These are phyloP conservation scores for Melanogaster broomeanus DNA, from an alignment of 768 basidiomycete species.

Conservation along the genomic window DNA sequence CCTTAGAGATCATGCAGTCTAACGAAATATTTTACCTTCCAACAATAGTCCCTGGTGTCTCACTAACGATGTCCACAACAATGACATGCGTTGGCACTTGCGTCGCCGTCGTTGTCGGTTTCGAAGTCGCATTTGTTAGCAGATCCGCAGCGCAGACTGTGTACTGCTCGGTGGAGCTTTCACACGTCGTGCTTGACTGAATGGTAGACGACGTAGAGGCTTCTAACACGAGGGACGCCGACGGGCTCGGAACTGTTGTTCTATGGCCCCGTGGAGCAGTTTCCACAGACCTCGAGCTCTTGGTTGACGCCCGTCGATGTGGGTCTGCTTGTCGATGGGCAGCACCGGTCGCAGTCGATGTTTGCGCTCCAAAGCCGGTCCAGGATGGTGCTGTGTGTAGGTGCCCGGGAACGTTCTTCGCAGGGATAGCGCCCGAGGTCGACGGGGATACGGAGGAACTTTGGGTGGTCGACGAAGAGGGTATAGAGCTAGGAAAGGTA, in stretches of 20 bases:
- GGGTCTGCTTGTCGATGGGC: neutral
- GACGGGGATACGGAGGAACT: neutral
- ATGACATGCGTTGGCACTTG: neutral
- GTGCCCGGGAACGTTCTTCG: neutral
- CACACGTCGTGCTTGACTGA: neutral
- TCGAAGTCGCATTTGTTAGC: neutral
- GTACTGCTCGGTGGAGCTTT: neutral
- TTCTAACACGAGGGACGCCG: neutral
- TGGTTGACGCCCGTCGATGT: neutral
- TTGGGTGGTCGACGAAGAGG: neutral
- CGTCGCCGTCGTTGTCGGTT: neutral
- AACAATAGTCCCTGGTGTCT: neutral
- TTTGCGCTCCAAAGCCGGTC: neutral
- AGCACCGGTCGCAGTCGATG: neutral
- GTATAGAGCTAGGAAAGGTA: neutral
- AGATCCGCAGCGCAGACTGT: neutral
- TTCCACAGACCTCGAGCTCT: neutral
- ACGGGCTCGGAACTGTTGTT: neutral
- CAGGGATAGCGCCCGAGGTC: neutral
- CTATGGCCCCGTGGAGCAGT: neutral
- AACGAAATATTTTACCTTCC: conserved; percentile 9
- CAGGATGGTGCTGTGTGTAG: neutral
- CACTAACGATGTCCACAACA: neutral
- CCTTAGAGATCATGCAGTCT: neutral
- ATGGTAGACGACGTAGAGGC: neutral